A percentile compares a stretch with the other conserved stretches of the same genome.
phyloP scores from a whole-genome alignment of 2,329 filamentous ascomycete species.

The Penicillium sp. region DNA sequence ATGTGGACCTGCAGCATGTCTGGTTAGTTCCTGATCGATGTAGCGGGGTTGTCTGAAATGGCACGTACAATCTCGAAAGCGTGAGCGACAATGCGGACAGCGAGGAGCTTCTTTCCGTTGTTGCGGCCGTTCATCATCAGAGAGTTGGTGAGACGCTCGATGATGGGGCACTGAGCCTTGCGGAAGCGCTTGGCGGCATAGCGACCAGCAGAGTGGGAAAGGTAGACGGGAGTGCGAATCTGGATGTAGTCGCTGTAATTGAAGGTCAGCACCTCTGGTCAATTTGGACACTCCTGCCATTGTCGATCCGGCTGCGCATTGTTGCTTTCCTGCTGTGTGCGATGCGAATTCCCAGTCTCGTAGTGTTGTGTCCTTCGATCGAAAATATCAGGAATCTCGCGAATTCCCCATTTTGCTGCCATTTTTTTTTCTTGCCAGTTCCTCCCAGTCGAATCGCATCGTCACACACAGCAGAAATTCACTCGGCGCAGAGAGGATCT shows the following conservation, averaged over 20 bases:
- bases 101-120: constrained; percentile 99
- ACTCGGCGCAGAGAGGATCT: constrained; percentile 29
- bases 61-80: constrained; percentile 96
- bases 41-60: not conserved
- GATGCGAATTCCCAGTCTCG: not conserved
- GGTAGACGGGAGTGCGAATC: constrained; percentile 98
- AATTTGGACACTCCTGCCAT: constrained; percentile 7
- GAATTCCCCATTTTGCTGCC: constrained; percentile 2
- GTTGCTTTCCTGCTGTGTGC: constrained; percentile 12
- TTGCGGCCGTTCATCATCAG: constrained; percentile 99
- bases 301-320: constrained; percentile 9
- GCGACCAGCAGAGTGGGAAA: constrained; percentile 97
- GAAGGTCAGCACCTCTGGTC: constrained; percentile 33
- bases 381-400: not conserved
- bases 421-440: constrained; percentile 11
- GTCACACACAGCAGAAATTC: constrained; percentile 20
- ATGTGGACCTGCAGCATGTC: constrained; percentile 79
- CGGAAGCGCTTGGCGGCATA: constrained; percentile 99
- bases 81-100: constrained; percentile 98
- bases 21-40: constrained; percentile 23
- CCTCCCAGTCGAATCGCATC: constrained; percentile 17
- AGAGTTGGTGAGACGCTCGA: constrained; percentile 99
- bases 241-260: constrained; percentile 93
- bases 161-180: constrained; percentile 99
- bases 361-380: constrained; percentile 3